phyloP scores from a whole-genome alignment of 495 filamentous ascomycete species.

The Aspergillus wentii region DNA sequence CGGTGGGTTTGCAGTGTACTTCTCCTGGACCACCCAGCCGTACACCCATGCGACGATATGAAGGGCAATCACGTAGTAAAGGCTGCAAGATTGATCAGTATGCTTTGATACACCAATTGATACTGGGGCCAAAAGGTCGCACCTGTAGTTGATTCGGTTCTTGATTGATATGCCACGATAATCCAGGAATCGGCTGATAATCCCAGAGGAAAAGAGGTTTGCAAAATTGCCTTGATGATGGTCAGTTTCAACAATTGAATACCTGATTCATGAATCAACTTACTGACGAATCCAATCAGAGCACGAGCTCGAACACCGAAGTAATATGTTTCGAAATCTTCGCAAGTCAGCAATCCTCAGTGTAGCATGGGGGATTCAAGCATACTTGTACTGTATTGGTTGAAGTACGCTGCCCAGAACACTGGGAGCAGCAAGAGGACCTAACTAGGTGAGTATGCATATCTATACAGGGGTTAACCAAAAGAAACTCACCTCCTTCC shows the following conservation, averaged over 20 bases:
- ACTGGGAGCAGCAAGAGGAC: slow-evolving; percentile 28
- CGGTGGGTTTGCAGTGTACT: slow-evolving; percentile 38
- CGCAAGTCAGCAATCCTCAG: slow-evolving; percentile 2
- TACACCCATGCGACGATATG: slow-evolving; percentile 43
- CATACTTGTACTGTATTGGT: slow-evolving; percentile 29
- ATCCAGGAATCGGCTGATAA: slow-evolving; percentile 39
- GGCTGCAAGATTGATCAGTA: slow-evolving; percentile 18
- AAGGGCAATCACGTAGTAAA: slow-evolving; percentile 35
- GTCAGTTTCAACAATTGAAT: too few relatives aligned
- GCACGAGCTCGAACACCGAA: slow-evolving; percentile 34
- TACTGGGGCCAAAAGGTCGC: too few relatives aligned
- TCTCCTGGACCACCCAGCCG: slow-evolving; percentile 45
- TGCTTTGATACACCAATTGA: too few relatives aligned
- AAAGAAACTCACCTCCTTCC: slow-evolving; percentile 18
- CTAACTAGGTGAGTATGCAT: too few relatives aligned
- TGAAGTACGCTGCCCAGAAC: slow-evolving; percentile 38
- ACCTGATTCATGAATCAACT: too few relatives aligned
- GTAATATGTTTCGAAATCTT: slow-evolving; percentile 33
- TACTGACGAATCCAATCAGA: slow-evolving; percentile 31
- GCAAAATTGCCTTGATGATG: slow-evolving; percentile 22
- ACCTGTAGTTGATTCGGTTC: slow-evolving; percentile 35
- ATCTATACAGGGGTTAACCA: slow-evolving; percentile 1
- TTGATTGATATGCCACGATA: slow-evolving; percentile 31
- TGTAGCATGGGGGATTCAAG: neutral
- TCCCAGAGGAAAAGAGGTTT: slow-evolving; percentile 26